Conservation (phyloP, 2,329 filamentous ascomycete genomes). For the Fusarium luffae region DNA sequence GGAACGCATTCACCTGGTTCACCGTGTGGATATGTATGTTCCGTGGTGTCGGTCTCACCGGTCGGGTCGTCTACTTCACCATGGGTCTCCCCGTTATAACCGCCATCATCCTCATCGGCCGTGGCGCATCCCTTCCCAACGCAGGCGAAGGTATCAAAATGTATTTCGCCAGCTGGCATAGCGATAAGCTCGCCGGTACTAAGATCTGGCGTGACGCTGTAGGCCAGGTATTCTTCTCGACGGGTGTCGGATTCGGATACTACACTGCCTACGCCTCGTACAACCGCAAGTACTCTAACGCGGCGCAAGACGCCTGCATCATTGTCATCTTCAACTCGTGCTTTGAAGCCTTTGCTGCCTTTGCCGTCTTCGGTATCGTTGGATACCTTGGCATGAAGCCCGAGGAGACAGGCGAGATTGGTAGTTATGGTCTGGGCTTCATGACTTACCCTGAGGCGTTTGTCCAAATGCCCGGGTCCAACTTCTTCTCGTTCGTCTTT, state of each 20-base stretch:
- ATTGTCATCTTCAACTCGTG: not conserved
- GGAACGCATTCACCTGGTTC: not conserved
- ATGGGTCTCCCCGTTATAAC: not conserved
- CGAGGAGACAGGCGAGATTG: not conserved
- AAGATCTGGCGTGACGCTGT: constrained; percentile 61
- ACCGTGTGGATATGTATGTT: not conserved
- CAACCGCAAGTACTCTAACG: constrained; percentile 62
- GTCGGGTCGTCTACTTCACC: not conserved
- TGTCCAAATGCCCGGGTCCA: not conserved
- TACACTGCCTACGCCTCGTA: constrained; percentile 67
- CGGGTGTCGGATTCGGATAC: constrained; percentile 64
- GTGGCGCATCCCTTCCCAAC: not conserved
- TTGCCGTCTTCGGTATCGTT: not conserved
- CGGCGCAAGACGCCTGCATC: not conserved
- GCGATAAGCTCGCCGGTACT: not conserved
- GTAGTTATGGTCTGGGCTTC: not conserved
- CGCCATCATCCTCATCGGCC: not conserved
- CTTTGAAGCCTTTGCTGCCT: not conserved
- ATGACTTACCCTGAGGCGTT: not conserved
- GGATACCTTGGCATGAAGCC: not conserved
- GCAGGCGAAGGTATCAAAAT: not conserved
- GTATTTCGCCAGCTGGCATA: constrained; percentile 1
- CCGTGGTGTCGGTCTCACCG: not conserved
- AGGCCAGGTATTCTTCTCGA: constrained; percentile 56
- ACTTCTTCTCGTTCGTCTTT: not conserved